Conservation (phyloP, 108 stramenopile genomes). For the Fistulifera solaris region DNA sequence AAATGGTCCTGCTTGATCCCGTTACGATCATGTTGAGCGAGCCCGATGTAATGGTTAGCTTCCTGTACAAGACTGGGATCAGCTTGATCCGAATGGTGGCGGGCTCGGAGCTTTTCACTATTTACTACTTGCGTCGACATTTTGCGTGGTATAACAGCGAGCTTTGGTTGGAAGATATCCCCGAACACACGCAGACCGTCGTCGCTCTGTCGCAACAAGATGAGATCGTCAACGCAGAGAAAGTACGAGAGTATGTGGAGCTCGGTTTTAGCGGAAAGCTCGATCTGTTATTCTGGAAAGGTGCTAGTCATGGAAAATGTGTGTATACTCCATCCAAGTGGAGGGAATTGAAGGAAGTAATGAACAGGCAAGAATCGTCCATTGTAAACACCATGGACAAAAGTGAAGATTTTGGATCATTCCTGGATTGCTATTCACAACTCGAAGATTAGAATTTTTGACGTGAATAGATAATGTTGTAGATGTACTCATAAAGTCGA, state of each 20-base stretch:
- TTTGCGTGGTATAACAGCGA: conserved; percentile 88
- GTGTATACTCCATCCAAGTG: too few species aligned
- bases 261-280: too few species aligned
- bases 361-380: too few species aligned
- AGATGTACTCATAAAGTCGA: too few species aligned
- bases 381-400: too few species aligned
- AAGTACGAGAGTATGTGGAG: conserved; percentile 40
- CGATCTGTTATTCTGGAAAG: too few species aligned
- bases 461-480: too few species aligned
- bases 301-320: too few species aligned
- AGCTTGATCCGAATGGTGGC: conserved; percentile 44
- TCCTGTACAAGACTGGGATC: conserved; percentile 42
- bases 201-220: conserved; percentile 60
- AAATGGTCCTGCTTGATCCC: conserved; percentile 73
- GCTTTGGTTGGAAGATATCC: conserved; percentile 79
- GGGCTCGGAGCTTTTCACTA: conserved; percentile 64
- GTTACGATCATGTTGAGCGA: conserved; percentile 71
- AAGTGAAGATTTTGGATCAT: too few species aligned
- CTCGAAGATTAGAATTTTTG: too few species aligned
- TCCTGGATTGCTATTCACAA: too few species aligned
- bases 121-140: conserved; percentile 69
- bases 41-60: conserved; percentile 79
- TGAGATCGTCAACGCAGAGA: conserved; percentile 56
- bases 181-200: conserved; percentile 31
- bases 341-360: too few species aligned